These are phyloP conservation scores for Neophaeococcomyces mojaviensis DNA, from an alignment of 2,329 filamentous ascomycete genomes.

Conservation along the genomic window DNA sequence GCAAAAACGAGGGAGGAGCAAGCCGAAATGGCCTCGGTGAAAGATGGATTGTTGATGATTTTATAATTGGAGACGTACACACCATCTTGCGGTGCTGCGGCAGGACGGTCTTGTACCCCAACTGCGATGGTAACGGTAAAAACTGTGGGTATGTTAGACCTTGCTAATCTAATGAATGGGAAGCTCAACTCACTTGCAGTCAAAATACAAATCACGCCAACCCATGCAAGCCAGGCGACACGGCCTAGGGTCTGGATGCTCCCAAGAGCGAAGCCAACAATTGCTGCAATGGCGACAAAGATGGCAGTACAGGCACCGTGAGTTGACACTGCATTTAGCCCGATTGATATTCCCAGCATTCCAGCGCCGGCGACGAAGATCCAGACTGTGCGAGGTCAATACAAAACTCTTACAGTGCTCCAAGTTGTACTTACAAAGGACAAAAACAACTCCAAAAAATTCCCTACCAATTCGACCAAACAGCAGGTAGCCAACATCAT, in stretches of 20 bases:
- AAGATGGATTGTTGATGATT: conserved; percentile 13
- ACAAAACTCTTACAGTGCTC: background rate
- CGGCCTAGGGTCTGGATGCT: conserved; percentile 53
- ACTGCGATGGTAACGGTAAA: conserved; percentile 47
- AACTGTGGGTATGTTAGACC: conserved; percentile 33
- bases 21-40: conserved; percentile 30
- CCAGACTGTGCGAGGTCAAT: conserved; percentile 28
- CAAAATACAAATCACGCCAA: conserved; percentile 52
- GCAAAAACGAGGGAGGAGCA: conserved; percentile 56
- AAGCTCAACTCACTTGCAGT: conserved; percentile 30
- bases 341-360: conserved; percentile 53
- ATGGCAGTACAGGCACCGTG: conserved; percentile 54
- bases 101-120: conserved; percentile 50
- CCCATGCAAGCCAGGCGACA: conserved; percentile 56
- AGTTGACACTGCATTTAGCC: conserved; percentile 51
- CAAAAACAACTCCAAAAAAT: conserved; percentile 50
- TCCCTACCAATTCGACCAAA: conserved; percentile 47
- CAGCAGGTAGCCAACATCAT: conserved; percentile 59
- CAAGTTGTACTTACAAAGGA: conserved; percentile 39
- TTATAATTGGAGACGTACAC: conserved; percentile 20
- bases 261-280: conserved; percentile 43
- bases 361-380: conserved; percentile 50
- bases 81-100: conserved; percentile 50
- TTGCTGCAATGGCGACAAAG: conserved; percentile 48
- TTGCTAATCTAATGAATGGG: background rate